Evolutionary conservation across 345 rosid species (phyloP), one percentile per base, ranked within the genome.

Genomic region (Triadica sebifera): DNA sequence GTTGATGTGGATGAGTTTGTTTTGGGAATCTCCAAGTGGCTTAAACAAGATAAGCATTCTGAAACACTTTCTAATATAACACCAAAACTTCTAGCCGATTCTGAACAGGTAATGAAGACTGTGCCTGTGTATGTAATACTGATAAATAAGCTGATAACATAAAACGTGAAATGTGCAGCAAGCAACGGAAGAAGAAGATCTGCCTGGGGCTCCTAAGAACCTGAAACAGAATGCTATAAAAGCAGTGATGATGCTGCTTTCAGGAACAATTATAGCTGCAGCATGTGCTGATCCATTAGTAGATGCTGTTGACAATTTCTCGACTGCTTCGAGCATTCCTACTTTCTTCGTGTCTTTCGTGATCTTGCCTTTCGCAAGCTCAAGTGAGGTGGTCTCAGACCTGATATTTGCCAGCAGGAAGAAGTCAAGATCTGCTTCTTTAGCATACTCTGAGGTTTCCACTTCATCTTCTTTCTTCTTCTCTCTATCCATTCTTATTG

Each of bases 201-300:
- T 4, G 15, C 12, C 10, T 5, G 70, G 37, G 25, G 71, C 37
- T 77, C 75, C 79, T 73, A 85, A 75, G 65, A 85, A 82, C 4
- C 56, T 22, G 3, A 67, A 57, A 74, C 79, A 84, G 90, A 83
- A 71, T 71, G 71, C 88, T 50, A 37, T 83, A 41, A 92, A 90
- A 86, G 98, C 98, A 10, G 87, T 78, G 45, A 39, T 86, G 56
- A 12, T 90, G 78, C 75, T 94, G 85, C 70, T 92, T 51, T 47
- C 86, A 12, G 98, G 98, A 74, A 86, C 97, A 59, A 0, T 85
- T 64, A 84, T 92, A 65, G 94, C 98, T 17, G 98, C 93, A 77
- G 93, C 77, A 10, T 90, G 90, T 76, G 98, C 98, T 38, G 98
- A 94, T 84, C 96, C 97, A 37, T 86, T 92, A 15, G 98, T 92